Evolutionary conservation across 345 rosid species (phyloP).

Genomic region (Dimocarpus longan): DNA sequence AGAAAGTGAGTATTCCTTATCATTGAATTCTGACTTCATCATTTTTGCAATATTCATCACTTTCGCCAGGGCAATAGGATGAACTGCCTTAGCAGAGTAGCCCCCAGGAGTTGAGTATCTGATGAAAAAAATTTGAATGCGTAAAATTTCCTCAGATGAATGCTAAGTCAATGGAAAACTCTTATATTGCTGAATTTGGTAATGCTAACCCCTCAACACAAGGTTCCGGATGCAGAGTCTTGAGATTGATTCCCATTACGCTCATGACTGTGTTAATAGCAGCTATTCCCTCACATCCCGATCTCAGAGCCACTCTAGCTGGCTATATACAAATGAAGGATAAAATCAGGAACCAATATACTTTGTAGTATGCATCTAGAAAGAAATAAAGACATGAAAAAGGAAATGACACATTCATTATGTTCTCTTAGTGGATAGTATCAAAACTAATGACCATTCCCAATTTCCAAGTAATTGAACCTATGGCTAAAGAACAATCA

Average conservation of each 20-base stretch:
- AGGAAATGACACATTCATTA: neutral
- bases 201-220: conserved; percentile 92
- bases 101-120: conserved; percentile 99
- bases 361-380: neutral
- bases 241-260: conserved; percentile 90
- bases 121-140: conserved; percentile 25
- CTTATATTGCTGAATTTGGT: conserved; percentile 14
- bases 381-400: neutral
- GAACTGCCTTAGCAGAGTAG: conserved; percentile 91
- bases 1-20: conserved; percentile 66
- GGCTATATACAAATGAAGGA: conserved; percentile 52
- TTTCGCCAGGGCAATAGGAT: conserved; percentile 89
- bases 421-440: neutral
- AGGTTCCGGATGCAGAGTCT: conserved; percentile 88
- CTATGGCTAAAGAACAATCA: neutral
- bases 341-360: conserved; percentile 4
- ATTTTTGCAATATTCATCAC: conserved; percentile 92
- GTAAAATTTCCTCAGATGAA: conserved; percentile 8
- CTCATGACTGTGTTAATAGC: conserved; percentile 98
- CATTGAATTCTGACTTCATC: conserved; percentile 75
- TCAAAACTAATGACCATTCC: neutral
- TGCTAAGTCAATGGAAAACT: conserved; percentile 8
- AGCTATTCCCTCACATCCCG: conserved; percentile 87
- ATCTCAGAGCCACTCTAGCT: conserved; percentile 75
- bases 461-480: neutral